Conservation (phyloP, 225 moss, liverwort and hornwort species). For the Straminergon stramineum region DNA sequence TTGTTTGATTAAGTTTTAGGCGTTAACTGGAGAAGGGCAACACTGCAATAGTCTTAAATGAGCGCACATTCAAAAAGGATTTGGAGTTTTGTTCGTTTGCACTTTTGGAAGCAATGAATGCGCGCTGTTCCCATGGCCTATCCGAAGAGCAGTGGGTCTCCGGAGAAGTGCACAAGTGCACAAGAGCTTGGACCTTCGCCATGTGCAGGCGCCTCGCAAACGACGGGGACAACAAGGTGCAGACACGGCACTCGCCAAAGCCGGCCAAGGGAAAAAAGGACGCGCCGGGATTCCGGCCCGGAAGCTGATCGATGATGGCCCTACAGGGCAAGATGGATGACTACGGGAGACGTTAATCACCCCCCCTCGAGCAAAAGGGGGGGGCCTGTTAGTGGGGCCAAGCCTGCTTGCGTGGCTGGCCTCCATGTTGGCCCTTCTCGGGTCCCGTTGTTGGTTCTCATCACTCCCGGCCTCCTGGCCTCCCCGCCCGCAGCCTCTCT, state of each 20-base stretch:
- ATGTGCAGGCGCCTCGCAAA: constrained; percentile 13
- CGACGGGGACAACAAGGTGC: neutral
- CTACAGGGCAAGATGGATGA: neutral
- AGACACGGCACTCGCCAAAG: neutral
- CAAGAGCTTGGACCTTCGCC: neutral
- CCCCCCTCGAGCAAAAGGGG: too few species aligned
- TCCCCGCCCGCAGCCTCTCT: too few species aligned
- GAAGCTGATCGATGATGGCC: neutral
- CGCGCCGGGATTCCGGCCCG: neutral
- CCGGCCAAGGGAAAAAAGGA: neutral
- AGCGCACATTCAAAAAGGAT: neutral
- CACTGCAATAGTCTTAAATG: neutral
- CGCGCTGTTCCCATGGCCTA: neutral
- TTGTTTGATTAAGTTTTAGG: neutral
- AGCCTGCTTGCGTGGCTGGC: too few species aligned
- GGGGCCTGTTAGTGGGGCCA: too few species aligned
- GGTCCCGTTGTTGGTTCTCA: too few species aligned
- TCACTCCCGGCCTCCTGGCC: too few species aligned
- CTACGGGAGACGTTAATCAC: too few species aligned
- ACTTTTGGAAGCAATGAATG: neutral
- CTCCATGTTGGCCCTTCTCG: too few species aligned
- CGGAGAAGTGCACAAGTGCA: neutral
- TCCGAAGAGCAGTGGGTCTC: neutral
- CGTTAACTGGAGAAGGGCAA: neutral
- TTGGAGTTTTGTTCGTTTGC: neutral